A percentile compares a stretch with the other conserved stretches of the same genome.
phyloP scores from a whole-genome alignment of 345 rosid species.

The Jatropha curcas region DNA sequence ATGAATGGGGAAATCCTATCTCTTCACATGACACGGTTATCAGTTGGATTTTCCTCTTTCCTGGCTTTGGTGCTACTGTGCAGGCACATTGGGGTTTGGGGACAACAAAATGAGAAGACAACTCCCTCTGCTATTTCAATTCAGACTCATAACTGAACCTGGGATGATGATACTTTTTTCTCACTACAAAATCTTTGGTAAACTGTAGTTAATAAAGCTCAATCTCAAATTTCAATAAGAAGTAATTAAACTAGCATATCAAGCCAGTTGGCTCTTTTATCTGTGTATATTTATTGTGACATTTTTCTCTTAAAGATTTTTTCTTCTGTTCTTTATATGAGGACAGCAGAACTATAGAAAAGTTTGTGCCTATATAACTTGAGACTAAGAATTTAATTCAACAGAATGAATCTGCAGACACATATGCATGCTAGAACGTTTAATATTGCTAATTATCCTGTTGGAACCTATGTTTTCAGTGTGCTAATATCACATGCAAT shows the following conservation, averaged over 20 bases:
- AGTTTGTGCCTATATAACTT: background rate
- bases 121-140: background rate
- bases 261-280: background rate
- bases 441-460: background rate
- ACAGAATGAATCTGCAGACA: background rate
- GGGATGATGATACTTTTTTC: too few species aligned
- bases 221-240: background rate
- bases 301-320: background rate
- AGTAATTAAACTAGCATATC: background rate
- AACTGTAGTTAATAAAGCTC: background rate
- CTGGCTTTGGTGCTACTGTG: background rate
- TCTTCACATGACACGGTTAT: background rate
- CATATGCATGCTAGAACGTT: background rate
- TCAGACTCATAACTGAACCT: background rate
- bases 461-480: constrained; percentile 3
- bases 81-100: background rate
- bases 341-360: background rate
- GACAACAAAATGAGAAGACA: background rate
- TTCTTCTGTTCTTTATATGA: background rate
- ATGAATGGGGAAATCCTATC: background rate
- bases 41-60: background rate
- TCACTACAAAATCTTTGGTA: too few species aligned
- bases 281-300: background rate
- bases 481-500: constrained; percentile 12
- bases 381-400: background rate